Evolutionary conservation across 768 basidiomycete genomes (phyloP), one percentile per base, ranked within the genome.

Genomic region (Lentinus tigrinus): DNA sequence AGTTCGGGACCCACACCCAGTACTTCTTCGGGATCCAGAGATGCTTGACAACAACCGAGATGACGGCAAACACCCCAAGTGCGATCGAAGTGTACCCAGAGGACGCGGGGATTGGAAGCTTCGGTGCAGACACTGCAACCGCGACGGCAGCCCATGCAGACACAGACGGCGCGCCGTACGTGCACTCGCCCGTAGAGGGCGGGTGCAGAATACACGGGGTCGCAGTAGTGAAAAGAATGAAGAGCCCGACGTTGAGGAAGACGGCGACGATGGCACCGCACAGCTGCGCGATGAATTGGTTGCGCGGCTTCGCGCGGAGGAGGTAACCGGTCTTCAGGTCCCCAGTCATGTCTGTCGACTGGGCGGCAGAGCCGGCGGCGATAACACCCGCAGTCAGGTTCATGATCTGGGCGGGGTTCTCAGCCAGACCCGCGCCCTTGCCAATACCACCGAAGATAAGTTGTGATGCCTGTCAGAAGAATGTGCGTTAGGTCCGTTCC

Each of bases 241-340:
- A 85, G 56, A 86, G 68, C 16, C 84, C 84, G 5, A 76, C 75
- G 54, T 76, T 77, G 69, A 87, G 72, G 76, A 88, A 86, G 34
- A 85, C 74, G 21, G 86, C 79, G 47, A 85, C 81, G 54, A 84
- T 73, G 21, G 84, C 74, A 51, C 85, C 85, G 59, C 73, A 76
- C 3, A 85, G 71, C 70, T 85, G 84, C 24, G 81, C 83, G 58
- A 82, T 73, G 65, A 87, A 87, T 71, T 87, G 82, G 69, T 83
- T 82, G 54, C 72, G 77, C 38, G 85, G 85, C 63, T 84, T 86
- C 13, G 84, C 81, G 50, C 85, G 75, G 24, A 87, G 77, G 57
- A 88, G 81, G 68, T 85, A 85, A 59, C 84, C 83, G n/a, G 87
- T 84, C 73, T 87, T 86, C 63, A 87, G 69, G 67, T 88, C 86